Base-by-base conservation (phyloP, 2,329 filamentous ascomycete genomes). In the Colletotrichum godetiae region DNA sequence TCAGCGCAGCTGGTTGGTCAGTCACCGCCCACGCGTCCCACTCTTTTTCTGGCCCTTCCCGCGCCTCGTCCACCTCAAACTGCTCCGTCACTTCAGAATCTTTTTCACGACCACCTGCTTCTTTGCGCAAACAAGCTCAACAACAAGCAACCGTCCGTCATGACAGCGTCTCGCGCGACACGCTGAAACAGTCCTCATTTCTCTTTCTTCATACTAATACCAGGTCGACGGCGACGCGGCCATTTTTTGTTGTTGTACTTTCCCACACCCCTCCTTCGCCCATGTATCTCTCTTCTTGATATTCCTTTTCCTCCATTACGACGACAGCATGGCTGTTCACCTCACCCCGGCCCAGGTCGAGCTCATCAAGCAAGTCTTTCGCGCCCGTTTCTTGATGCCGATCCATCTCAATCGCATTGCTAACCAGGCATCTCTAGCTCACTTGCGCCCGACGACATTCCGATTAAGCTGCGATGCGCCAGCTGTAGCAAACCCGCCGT, bases 391-490 rank as follows among this genome's bases (percentile, higher is more conserved):
- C 4, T 56, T 5, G 5, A 5, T 35, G 57, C 19, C 31, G 8
- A 22, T 49, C 53, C 19, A 22, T 13, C 10, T 19, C 15, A 53
- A 53, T 60, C 1, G 29, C 15, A 52, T 11, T 68, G 63, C 67
- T 76, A 53, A 75, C 46, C 4, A 15, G 19, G 75, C 70, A 59
- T 77, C 75, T 65, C 58, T 49, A 97, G 95, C 82, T 92, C 93
- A 62, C 88, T 98, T 73, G 86, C 91, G 24, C 90, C 93, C 76
- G 94, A 96, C 78, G 94, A 97, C 75, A 95, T 98, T 71, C 97
- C 97, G n/a, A 95, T 95, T 79, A 98, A 98, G 87, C 89, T 99
- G 76, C 93, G 95, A 84, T 99, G 97, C 87, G 95, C 95, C 65
- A 94, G 95, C 78, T 99, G 97, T 85, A 97, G 93, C 85, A 95